Conservation (phyloP, 2,329 filamentous ascomycete species). For the Stachybotrys chlorohalonatus region DNA sequence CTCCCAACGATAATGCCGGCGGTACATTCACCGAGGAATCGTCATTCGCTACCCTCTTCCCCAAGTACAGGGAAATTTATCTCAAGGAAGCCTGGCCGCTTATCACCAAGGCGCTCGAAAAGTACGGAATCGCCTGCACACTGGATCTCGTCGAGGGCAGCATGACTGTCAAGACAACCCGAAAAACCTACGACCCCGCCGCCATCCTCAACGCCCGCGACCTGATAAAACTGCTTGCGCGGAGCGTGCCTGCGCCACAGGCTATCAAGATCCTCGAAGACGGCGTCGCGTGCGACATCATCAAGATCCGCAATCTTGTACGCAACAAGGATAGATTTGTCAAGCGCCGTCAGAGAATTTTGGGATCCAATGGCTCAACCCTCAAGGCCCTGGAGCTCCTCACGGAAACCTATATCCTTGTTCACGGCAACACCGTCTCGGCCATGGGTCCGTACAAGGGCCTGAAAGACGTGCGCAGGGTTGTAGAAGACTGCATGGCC, state of each 20-base stretch:
- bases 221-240: slow-evolving; percentile 82
- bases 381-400: slow-evolving; percentile 90
- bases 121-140: slow-evolving; percentile 79
- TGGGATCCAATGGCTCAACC: slow-evolving; percentile 85
- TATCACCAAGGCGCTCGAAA: slow-evolving; percentile 79
- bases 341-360: slow-evolving; percentile 84
- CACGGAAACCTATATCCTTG: slow-evolving; percentile 84
- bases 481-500: slow-evolving; percentile 92
- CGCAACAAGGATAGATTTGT: slow-evolving; percentile 93
- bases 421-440: slow-evolving; percentile 92
- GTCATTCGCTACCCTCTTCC: slow-evolving; percentile 79
- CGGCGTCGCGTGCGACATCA: slow-evolving; percentile 83
- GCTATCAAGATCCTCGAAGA: slow-evolving; percentile 93
- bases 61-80: slow-evolving; percentile 94
- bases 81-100: slow-evolving; percentile 89
- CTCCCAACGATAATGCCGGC: slow-evolving; percentile 70
- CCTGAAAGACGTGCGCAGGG: slow-evolving; percentile 80
- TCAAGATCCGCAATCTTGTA: slow-evolving; percentile 88
- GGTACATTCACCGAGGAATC: slow-evolving; percentile 91
- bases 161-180: slow-evolving; percentile 94
- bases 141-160: slow-evolving; percentile 91
- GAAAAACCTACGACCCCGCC: slow-evolving; percentile 85
- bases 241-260: slow-evolving; percentile 87
- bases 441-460: slow-evolving; percentile 91
- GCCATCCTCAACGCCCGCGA: slow-evolving; percentile 90